Base-by-base conservation (phyloP, 2,329 filamentous ascomycete species). In the Lasiodiplodia gonubiensis region DNA sequence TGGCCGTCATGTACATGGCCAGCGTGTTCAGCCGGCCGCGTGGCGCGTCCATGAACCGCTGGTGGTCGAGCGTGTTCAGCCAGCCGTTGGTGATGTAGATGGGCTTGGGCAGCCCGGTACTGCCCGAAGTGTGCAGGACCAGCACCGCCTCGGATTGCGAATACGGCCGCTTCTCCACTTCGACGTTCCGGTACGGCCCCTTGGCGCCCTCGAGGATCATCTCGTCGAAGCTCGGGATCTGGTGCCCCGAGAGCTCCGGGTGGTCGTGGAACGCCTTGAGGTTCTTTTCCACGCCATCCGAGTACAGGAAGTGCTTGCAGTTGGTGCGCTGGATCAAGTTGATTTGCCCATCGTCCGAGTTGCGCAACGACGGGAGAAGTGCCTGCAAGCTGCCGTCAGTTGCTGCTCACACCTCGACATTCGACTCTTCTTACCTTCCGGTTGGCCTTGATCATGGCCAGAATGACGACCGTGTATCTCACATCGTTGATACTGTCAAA, bases 31-130 rank as follows among this genome's bases (percentile, higher is more conserved):
- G 35, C 25, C 70, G 61, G 3, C 70, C 70, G 14, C 53, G 61
- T 30, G 70, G 64, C 7, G 60, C 68, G n/a, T 69, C 64, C 49
- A 69, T 67, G 27, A 70, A 69, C 54, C 69, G 67, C 39, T 71
- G 64, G 46, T 72, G 70, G 39, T 70, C 70, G 18, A 66, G 59
- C 14, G 68, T 66, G 14, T 69, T 61, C 16, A 70, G 67, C 71
- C 71, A 69, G 46, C 39, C 66, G 66, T 72, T 68, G 57, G 66
- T 71, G 60, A 69, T 69, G 14, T 61, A 39, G 30, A 79, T 73
- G 0, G 77, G 74, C 59, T 78, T 78, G 0, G 78, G 78, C 11
- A 73, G 64, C 3, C 78, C 77, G 0, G 77, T 80, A 0, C 76
- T 75, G 1, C 78, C 78, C 25, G 75, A 77, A 1, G 78, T 76